Conservation (phyloP, 2,329 filamentous ascomycete genomes). For the Amesomyces nigricolor region DNA sequence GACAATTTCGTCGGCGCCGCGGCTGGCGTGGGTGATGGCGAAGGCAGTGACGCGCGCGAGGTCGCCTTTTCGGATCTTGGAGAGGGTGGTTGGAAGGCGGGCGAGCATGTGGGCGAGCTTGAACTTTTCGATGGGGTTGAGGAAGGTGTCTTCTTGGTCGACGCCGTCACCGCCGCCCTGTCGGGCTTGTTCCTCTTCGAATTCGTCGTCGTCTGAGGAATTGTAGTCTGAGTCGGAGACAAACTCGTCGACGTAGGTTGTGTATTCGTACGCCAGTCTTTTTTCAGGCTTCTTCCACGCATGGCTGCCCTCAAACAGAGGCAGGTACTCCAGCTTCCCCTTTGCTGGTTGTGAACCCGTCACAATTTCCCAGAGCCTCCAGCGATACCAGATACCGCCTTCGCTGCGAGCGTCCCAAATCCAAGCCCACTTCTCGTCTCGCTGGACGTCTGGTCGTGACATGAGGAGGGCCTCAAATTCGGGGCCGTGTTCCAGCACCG, state of each 20-base stretch:
- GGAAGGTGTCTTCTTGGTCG: conserved; percentile 53
- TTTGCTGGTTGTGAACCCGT: conserved; percentile 52
- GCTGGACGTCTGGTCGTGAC: conserved; percentile 75
- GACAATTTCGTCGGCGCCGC: conserved; percentile 87
- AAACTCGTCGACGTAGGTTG: conserved; percentile 69
- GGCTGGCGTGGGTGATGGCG: conserved; percentile 78
- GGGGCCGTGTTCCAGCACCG: conserved; percentile 69
- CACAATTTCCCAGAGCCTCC: conserved; percentile 83
- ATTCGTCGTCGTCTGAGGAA: conserved; percentile 77
- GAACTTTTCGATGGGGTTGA: conserved; percentile 78
- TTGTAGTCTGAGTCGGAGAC: conserved; percentile 80
- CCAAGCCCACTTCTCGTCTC: conserved; percentile 89
- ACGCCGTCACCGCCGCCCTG: conserved; percentile 41
- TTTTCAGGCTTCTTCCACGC: conserved; percentile 73
- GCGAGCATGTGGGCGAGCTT: conserved; percentile 80
- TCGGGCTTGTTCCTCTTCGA: conserved; percentile 52
- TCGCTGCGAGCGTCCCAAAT: conserved; percentile 78
- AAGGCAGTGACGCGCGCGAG: conserved; percentile 82
- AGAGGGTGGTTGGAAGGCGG: conserved; percentile 69
- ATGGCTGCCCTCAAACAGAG: conserved; percentile 69
- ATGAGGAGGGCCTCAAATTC: conserved; percentile 92
- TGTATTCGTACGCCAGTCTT: conserved; percentile 73
- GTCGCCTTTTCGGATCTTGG: conserved; percentile 74
- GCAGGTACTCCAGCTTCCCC: conserved; percentile 49
- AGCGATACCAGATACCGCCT: conserved; percentile 86